Conservation (phyloP, 2,329 filamentous ascomycete species). For the Penicillium sp. region DNA sequence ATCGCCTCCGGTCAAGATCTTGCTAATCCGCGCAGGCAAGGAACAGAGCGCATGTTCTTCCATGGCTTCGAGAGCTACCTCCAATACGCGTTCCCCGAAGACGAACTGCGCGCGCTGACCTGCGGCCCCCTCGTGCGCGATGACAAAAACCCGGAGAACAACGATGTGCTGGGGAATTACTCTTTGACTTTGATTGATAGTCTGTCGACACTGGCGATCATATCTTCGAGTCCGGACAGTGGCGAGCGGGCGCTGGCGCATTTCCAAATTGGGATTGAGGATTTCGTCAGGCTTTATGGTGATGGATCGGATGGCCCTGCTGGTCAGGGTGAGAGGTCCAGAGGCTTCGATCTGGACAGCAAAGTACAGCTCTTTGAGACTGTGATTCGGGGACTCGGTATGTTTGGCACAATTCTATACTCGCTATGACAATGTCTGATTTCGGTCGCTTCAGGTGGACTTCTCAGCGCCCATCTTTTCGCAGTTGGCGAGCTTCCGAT, state of each 20-base stretch:
- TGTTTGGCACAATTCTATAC: constrained; percentile 3
- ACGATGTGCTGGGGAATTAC: constrained; percentile 96
- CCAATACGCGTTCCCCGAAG: constrained; percentile 89
- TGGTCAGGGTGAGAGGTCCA: constrained; percentile 70
- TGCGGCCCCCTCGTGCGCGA: constrained; percentile 85
- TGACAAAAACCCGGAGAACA: constrained; percentile 77
- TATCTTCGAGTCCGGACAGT: constrained; percentile 66
- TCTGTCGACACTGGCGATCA: constrained; percentile 87
- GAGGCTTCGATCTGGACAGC: constrained; percentile 91
- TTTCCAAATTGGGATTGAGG: constrained; percentile 78
- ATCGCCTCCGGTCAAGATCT: neutral
- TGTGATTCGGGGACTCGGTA: constrained; percentile 76
- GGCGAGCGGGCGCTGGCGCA: constrained; percentile 65
- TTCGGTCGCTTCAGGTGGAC: constrained; percentile 59
- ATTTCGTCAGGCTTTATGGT: constrained; percentile 80
- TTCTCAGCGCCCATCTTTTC: constrained; percentile 92
- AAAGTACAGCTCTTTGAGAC: constrained; percentile 99
- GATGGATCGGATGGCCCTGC: constrained; percentile 72
- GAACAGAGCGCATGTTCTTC: constrained; percentile 77
- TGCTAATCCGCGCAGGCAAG: constrained; percentile 34
- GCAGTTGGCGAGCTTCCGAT: constrained; percentile 90
- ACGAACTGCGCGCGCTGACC: constrained; percentile 85
- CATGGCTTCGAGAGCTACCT: constrained; percentile 97
- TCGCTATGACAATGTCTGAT: neutral
- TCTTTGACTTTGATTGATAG: constrained; percentile 95